Evolutionary conservation across 208 protist genomes (phyloP).

Genomic region (Phytomonas sp.): DNA sequence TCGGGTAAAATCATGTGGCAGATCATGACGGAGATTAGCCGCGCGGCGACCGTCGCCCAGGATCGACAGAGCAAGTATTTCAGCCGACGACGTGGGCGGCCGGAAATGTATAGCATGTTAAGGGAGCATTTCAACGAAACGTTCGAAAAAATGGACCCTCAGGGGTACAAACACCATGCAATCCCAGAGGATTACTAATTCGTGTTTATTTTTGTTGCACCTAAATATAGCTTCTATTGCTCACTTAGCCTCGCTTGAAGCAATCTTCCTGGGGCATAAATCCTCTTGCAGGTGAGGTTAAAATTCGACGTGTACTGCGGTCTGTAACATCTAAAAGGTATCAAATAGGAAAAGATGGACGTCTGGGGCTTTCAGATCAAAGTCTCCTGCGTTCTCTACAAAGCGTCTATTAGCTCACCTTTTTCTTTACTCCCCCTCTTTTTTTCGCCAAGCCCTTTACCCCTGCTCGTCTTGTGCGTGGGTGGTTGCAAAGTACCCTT

Average conservation of each 20-base stretch:
- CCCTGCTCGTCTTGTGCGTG: constrained; percentile 8
- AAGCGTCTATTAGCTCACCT: background rate
- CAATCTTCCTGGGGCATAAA: background rate
- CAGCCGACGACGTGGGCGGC: constrained; percentile 25
- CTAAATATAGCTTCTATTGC: background rate
- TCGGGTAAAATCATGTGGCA: constrained; percentile 40
- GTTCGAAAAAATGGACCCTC: constrained; percentile 16
- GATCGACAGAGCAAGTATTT: constrained; percentile 33
- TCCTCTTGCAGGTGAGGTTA: background rate
- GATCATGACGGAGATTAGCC: constrained; percentile 25
- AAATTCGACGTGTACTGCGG: background rate
- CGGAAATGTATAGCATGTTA: constrained; percentile 42
- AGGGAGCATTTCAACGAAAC: constrained; percentile 34
- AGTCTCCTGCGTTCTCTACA: background rate
- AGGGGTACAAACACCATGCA: constrained; percentile 15
- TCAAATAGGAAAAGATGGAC: background rate
- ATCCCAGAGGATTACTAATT: constrained; percentile 27
- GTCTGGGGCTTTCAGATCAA: background rate
- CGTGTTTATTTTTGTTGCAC: background rate
- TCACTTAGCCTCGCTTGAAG: background rate
- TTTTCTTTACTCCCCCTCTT: constrained; percentile 5
- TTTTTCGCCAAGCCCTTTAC: constrained; percentile 7
- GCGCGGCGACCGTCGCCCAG: constrained; percentile 19
- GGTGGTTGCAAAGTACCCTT: background rate
- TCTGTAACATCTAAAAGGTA: background rate